Conservation (phyloP, 495 filamentous ascomycete genomes). For the Penicillium manginii region DNA sequence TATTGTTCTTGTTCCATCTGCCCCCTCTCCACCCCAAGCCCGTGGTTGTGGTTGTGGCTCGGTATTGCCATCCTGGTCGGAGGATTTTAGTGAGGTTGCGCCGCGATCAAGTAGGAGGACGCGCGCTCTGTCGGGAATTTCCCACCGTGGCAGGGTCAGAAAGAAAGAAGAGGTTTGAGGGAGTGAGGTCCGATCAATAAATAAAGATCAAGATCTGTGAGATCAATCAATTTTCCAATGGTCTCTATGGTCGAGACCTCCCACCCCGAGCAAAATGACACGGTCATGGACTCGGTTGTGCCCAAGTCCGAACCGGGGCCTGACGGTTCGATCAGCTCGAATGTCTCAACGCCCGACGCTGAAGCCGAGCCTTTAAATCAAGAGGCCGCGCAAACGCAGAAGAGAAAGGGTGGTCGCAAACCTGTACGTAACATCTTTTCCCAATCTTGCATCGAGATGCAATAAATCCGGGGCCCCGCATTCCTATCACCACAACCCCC, state of each 20-base stretch:
- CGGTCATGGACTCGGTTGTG: slow-evolving; percentile 45
- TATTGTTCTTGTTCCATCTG: slow-evolving; percentile 8
- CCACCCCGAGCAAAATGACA: slow-evolving; percentile 43
- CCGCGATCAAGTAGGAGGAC: too few relatives aligned
- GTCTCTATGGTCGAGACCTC: slow-evolving; percentile 54
- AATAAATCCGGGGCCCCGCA: slow-evolving; percentile 40
- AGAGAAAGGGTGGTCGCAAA: slow-evolving; percentile 96
- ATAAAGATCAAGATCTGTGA: slow-evolving; percentile 12
- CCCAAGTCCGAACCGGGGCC: slow-evolving; percentile 51
- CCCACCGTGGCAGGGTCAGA: slow-evolving; percentile 8
- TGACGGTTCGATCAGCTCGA: slow-evolving; percentile 54
- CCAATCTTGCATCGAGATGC: slow-evolving; percentile 9
- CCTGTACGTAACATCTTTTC: slow-evolving; percentile 67
- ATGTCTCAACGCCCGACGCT: slow-evolving; percentile 58
- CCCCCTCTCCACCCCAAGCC: slow-evolving; percentile 8
- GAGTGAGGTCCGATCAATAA: slow-evolving; percentile 7
- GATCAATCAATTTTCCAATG: slow-evolving; percentile 32
- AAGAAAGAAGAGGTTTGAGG: slow-evolving; percentile 17
- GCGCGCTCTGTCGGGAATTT: too few relatives aligned
- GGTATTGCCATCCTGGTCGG: slow-evolving; percentile 12
- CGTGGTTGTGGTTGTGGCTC: slow-evolving; percentile 13
- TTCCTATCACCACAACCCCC: slow-evolving; percentile 19
- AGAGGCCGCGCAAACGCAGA: slow-evolving; percentile 67
- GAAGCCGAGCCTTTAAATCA: slow-evolving; percentile 60
- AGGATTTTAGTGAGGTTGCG: slow-evolving; percentile 14